These are phyloP conservation scores for Alternaria burnsii DNA, from an alignment of 2,329 filamentous ascomycete species.

Conservation along the genomic window DNA sequence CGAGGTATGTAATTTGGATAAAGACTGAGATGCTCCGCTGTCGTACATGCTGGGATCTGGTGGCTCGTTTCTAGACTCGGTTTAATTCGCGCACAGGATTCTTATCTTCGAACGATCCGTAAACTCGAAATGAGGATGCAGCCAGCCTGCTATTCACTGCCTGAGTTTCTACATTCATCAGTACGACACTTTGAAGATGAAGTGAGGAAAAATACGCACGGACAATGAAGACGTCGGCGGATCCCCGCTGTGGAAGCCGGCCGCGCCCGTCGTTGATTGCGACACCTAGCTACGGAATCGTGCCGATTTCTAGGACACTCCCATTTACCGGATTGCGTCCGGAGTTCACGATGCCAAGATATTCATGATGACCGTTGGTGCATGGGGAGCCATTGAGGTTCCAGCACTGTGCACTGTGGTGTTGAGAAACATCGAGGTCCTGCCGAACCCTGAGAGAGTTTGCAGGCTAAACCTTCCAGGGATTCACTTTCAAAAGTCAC, in stretches of 20 bases:
- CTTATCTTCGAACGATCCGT: background rate
- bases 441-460: conserved; percentile 8
- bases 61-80: conserved; percentile 4
- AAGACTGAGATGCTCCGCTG: background rate
- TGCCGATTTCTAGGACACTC: conserved; percentile 29
- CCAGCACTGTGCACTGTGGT: background rate
- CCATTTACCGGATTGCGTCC: conserved; percentile 25
- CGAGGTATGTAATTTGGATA: conserved; percentile 4
- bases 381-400: conserved; percentile 36
- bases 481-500: conserved; percentile 5
- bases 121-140: conserved; percentile 8
- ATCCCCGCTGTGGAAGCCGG: conserved; percentile 27
- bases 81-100: conserved; percentile 7
- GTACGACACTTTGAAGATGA: conserved; percentile 21
- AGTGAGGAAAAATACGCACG: conserved; percentile 32
- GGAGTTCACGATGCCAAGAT: conserved; percentile 22
- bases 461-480: background rate
- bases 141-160: conserved; percentile 1
- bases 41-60: background rate
- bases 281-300: conserved; percentile 20
- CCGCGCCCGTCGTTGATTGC: conserved; percentile 31
- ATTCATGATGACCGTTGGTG: conserved; percentile 14
- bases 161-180: conserved; percentile 9
- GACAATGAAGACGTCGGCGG: conserved; percentile 24
- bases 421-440: background rate